Percentiles rank a stretch among this genome's conserved stretches.
Evolutionary conservation across 768 basidiomycete genomes (phyloP).

Genomic region (Phaeotremella fagi): DNA sequence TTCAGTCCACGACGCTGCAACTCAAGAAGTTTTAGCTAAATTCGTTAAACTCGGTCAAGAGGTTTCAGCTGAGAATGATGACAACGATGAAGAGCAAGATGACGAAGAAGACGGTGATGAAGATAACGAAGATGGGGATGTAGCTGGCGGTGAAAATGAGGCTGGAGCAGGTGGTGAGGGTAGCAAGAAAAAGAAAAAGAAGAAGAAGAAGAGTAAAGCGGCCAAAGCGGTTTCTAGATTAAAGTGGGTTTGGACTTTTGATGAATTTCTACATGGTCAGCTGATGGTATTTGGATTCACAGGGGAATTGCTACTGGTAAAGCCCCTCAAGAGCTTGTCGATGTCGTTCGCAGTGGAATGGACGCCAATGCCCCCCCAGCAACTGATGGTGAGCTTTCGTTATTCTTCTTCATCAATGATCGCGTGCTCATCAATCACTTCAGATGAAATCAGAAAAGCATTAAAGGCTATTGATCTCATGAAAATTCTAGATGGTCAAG

Average conservation of each 20-base stretch:
- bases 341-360: conserved; percentile 64
- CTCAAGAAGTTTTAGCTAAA: conserved; percentile 37
- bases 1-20: conserved; percentile 7
- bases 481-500: conserved; percentile 78
- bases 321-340: conserved; percentile 53
- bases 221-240: conserved; percentile 52
- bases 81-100: conserved; percentile 28
- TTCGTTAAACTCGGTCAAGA: conserved; percentile 34
- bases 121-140: conserved; percentile 13
- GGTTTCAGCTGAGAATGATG: conserved; percentile 27
- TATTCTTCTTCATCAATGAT: not conserved
- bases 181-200: conserved; percentile 75
- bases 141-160: conserved; percentile 15
- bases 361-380: conserved; percentile 56
- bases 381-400: conserved; percentile 50
- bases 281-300: conserved; percentile 39
- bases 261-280: conserved; percentile 23
- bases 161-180: conserved; percentile 40
- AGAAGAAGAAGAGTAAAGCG: conserved; percentile 73
- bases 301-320: conserved; percentile 35
- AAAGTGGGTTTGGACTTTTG: conserved; percentile 28
- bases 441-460: conserved; percentile 62
- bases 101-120: conserved; percentile 31
- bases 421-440: not conserved
- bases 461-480: conserved; percentile 75